Percentiles rank a stretch among this genome's conserved stretches.
Evolutionary conservation across 2,329 filamentous ascomycete species (phyloP).

Genomic region (Elsinoe perseae): DNA sequence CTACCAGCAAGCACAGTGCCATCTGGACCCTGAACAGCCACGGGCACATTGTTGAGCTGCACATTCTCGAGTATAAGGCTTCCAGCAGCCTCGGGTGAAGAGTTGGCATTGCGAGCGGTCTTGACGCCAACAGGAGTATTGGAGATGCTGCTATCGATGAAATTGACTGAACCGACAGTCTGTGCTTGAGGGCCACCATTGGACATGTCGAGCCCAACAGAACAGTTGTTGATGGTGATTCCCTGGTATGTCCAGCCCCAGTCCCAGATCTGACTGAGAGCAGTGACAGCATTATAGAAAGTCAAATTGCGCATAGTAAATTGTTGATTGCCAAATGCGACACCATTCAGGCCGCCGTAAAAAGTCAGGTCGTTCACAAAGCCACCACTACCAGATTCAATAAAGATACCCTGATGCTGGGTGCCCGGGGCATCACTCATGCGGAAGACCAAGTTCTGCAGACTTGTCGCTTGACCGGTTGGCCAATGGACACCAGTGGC

Average conservation of each 20-base stretch:
- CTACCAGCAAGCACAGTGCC: conserved; percentile 32
- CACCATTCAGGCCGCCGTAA: conserved; percentile 70
- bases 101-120: conserved; percentile 39
- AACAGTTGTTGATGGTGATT: conserved; percentile 35
- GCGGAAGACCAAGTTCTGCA: conserved; percentile 45
- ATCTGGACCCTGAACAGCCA: conserved; percentile 36
- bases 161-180: conserved; percentile 47
- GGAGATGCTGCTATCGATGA: conserved; percentile 50
- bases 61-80: conserved; percentile 51
- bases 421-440: conserved; percentile 1
- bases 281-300: conserved; percentile 74
- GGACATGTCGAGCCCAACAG: conserved; percentile 45
- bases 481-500: conserved; percentile 59
- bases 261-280: conserved; percentile 85
- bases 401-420: conserved; percentile 46
- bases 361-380: conserved; percentile 78
- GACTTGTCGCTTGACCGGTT: conserved; percentile 54
- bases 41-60: conserved; percentile 41
- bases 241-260: conserved; percentile 44
- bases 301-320: conserved; percentile 76
- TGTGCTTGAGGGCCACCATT: conserved; percentile 36
- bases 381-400: conserved; percentile 58
- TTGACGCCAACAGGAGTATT: conserved; percentile 45
- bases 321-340: conserved; percentile 77
- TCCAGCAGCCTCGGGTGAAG: conserved; percentile 39